Conservation (phyloP, 768 basidiomycete genomes). For the Mycena chlorophos region DNA sequence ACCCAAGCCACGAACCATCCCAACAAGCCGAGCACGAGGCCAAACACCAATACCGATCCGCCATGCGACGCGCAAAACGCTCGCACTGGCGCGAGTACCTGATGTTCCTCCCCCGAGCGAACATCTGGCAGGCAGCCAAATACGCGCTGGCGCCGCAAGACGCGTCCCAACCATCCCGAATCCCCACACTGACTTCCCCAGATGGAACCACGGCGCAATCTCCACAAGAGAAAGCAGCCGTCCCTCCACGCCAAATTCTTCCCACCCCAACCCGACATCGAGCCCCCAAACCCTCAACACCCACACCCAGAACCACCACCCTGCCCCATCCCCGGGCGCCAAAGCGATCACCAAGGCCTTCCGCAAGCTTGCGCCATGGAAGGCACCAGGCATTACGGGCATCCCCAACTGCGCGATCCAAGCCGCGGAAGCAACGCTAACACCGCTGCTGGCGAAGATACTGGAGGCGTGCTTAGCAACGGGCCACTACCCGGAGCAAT, state of each 20-base stretch:
- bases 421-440: conserved; percentile 22
- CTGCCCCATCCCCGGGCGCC: neutral
- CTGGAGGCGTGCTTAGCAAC: conserved; percentile 18
- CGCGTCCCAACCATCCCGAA: neutral
- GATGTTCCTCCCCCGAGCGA: neutral
- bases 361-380: conserved; percentile 5
- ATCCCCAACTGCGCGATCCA: conserved; percentile 31
- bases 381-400: conserved; percentile 25
- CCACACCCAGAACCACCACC: neutral
- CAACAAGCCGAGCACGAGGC: neutral
- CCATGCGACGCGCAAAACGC: neutral
- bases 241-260: neutral
- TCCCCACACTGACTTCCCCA: neutral
- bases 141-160: neutral
- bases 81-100: neutral
- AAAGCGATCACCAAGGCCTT: neutral
- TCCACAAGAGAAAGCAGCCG: neutral
- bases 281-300: neutral
- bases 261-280: neutral
- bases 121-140: neutral
- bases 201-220: neutral
- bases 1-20: neutral
- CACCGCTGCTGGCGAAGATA: neutral
- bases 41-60: neutral
- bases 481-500: conserved; percentile 23